These are phyloP conservation scores for Pyricularia sp. DNA, from an alignment of 2,329 filamentous ascomycete genomes.

Conservation along the genomic window DNA sequence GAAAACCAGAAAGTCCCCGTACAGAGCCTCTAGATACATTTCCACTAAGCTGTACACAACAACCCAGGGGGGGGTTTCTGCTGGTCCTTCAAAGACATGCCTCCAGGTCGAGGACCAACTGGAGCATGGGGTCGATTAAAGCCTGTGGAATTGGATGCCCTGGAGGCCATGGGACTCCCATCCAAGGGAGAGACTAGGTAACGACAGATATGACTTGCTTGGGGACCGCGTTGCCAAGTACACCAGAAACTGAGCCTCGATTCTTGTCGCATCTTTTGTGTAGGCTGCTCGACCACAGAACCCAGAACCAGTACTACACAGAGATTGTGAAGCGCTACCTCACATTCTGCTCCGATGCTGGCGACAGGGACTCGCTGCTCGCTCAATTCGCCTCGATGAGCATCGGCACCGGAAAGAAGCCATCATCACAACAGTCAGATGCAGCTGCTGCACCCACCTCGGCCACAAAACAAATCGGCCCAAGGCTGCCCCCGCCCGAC, in stretches of 20 bases:
- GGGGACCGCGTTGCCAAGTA: neutral
- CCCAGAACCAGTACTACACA: slow-evolving; percentile 78
- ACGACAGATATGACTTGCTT: neutral
- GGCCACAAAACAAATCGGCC: neutral
- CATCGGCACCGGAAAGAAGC: slow-evolving; percentile 16
- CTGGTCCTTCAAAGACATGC: slow-evolving; percentile 7
- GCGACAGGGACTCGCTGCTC: slow-evolving; percentile 63
- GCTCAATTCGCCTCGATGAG: slow-evolving; percentile 62
- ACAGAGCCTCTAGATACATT: neutral
- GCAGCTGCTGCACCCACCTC: slow-evolving; percentile 9
- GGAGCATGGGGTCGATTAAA: slow-evolving; percentile 63
- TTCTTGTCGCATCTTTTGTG: neutral
- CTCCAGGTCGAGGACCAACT: slow-evolving; percentile 28
- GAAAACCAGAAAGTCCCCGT: neutral
- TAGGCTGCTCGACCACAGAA: slow-evolving; percentile 64
- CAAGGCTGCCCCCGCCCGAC: slow-evolving; percentile 8
- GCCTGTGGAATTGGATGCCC: slow-evolving; percentile 62
- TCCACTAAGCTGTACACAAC: neutral
- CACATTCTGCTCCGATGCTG: slow-evolving; percentile 71
- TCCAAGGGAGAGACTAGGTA: slow-evolving; percentile 88
- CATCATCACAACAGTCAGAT: slow-evolving; percentile 21
- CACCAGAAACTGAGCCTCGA: neutral
- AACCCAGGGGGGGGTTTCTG: neutral
- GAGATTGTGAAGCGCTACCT: slow-evolving; percentile 85
- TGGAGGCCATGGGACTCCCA: slow-evolving; percentile 75